phyloP scores from a whole-genome alignment of 257 asterid species.

The Apocynum venetum region DNA sequence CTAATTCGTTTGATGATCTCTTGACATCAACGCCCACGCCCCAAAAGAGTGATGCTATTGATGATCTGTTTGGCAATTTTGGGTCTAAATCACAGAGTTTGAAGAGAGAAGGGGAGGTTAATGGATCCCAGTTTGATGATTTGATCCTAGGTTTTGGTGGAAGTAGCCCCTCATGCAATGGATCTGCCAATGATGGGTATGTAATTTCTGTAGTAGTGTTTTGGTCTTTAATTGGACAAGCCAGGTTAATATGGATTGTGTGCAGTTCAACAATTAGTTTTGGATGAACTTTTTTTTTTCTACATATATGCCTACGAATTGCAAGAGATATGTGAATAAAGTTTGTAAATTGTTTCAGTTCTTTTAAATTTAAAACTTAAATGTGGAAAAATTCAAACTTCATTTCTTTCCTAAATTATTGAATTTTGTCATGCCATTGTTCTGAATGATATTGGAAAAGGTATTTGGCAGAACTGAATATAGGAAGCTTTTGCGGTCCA shows the following conservation, averaged over 20 bases:
- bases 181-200: constrained; percentile 25
- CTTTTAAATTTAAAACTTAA: neutral
- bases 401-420: neutral
- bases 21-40: constrained; percentile 34
- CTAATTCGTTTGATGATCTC: constrained; percentile 35
- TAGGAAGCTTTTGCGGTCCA: neutral
- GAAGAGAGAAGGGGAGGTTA: constrained; percentile 27
- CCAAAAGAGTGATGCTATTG: constrained; percentile 30
- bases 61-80: constrained; percentile 52
- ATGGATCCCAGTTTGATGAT: constrained; percentile 40
- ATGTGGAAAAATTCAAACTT: neutral
- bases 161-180: constrained; percentile 31
- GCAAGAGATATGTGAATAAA: neutral
- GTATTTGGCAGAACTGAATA: neutral
- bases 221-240: neutral
- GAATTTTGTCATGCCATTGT: too few relatives aligned
- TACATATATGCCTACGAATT: neutral
- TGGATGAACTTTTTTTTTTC: neutral
- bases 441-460: neutral
- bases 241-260: neutral
- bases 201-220: neutral
- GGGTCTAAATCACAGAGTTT: constrained; percentile 27
- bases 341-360: neutral
- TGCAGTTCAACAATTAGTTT: neutral
- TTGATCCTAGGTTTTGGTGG: constrained; percentile 55